Evolutionary conservation across 2,329 filamentous ascomycete species (phyloP).

Genomic region (Paecilomyces sp.): DNA sequence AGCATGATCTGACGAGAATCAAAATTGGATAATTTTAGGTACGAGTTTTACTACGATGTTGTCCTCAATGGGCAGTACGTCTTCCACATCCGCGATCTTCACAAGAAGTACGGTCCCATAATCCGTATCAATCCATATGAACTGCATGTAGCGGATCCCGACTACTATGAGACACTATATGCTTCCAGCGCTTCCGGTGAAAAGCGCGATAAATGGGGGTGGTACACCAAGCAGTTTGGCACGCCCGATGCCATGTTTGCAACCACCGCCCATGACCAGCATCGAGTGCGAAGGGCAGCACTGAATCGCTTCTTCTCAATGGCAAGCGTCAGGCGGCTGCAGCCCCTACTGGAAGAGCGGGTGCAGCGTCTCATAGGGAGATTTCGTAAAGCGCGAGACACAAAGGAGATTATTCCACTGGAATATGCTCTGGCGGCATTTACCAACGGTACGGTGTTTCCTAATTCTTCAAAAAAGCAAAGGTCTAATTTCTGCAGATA

Average conservation of each 20-base stretch:
- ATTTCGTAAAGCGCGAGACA: neutral
- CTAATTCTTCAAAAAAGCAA: neutral
- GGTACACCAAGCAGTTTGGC: neutral
- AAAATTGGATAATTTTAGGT: conserved; percentile 4
- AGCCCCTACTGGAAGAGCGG: neutral
- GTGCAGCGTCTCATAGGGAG: neutral
- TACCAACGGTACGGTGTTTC: conserved; percentile 14
- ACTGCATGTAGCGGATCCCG: neutral
- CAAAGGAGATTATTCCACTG: neutral
- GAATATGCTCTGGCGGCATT: conserved; percentile 12
- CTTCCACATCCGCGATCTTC: conserved; percentile 17
- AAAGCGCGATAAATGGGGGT: neutral
- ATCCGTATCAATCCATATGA: neutral
- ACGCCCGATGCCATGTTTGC: neutral
- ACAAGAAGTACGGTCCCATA: conserved; percentile 16
- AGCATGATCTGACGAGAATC: neutral
- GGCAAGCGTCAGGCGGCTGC: neutral
- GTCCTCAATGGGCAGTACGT: conserved; percentile 14
- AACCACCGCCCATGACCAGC: neutral
- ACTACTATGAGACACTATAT: conserved; percentile 11
- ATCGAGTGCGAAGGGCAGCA: neutral
- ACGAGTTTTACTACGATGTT: conserved; percentile 22
- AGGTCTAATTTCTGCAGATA: conserved; percentile 17
- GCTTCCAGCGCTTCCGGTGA: neutral
- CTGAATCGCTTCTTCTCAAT: neutral